Evolutionary conservation across 495 filamentous ascomycete species (phyloP).

Genomic region (Poronia punctata): DNA sequence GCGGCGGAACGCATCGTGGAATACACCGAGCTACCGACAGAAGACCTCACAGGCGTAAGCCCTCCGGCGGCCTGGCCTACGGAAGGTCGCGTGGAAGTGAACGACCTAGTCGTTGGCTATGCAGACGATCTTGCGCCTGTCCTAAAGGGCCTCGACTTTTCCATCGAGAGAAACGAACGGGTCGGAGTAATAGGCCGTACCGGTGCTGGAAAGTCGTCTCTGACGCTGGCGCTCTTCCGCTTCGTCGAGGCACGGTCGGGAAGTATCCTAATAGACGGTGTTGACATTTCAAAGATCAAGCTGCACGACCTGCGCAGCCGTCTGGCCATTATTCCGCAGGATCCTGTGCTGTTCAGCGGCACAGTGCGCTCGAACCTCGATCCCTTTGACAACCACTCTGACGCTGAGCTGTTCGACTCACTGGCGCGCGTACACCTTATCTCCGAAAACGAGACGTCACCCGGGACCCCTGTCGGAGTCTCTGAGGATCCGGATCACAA

Average conservation of each 20-base stretch:
- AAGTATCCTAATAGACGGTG: constrained; percentile 64
- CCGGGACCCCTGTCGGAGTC: constrained; percentile 13
- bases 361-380: constrained; percentile 80
- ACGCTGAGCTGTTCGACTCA: constrained; percentile 65
- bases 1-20: constrained; percentile 76
- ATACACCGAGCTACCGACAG: constrained; percentile 65
- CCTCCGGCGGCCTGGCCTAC: constrained; percentile 76
- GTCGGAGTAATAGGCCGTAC: constrained; percentile 82
- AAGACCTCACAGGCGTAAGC: constrained; percentile 51
- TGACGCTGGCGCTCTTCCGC: constrained; percentile 77
- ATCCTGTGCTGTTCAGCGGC: constrained; percentile 81
- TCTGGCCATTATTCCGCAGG: constrained; percentile 79
- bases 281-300: constrained; percentile 69
- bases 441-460: constrained; percentile 25
- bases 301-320: constrained; percentile 67
- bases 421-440: constrained; percentile 72
- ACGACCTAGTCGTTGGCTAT: constrained; percentile 67
- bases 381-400: constrained; percentile 65
- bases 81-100: constrained; percentile 65
- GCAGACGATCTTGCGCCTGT: constrained; percentile 70
- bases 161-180: constrained; percentile 62
- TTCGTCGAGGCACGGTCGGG: constrained; percentile 71
- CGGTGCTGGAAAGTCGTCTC: constrained; percentile 78
- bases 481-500: constrained; percentile 18
- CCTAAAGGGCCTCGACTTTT: constrained; percentile 67